These are phyloP conservation scores for Heliamphora pulchella DNA, from an alignment of 179 eudicot genomes.

Conservation along the genomic window DNA sequence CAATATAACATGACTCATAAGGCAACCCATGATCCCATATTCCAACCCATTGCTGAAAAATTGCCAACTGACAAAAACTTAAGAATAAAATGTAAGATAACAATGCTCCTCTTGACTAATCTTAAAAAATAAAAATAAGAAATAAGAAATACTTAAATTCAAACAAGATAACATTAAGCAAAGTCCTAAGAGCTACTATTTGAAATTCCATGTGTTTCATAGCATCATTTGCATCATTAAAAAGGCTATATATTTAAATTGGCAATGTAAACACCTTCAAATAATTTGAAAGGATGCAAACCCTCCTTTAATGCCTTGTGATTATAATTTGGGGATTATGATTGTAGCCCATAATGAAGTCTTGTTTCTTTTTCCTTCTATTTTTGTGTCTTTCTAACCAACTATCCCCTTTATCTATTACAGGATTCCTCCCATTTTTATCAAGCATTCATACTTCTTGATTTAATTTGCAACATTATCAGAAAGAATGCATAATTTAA, in stretches of 20 bases:
- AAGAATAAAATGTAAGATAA: background rate
- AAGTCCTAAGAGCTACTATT: background rate
- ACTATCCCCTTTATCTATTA: background rate
- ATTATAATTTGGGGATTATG: background rate
- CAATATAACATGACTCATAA: background rate
- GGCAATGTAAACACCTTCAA: background rate
- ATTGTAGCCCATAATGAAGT: background rate
- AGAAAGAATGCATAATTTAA: background rate
- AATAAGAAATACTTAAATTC: no score
- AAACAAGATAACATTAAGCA: no score
- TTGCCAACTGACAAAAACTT: background rate
- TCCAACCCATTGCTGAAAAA: no score
- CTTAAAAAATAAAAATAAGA: no score
- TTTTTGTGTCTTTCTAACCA: background rate
- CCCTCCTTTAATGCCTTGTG: background rate
- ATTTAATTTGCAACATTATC: background rate
- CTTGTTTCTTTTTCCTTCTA: conserved; percentile 3
- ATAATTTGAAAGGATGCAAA: background rate
- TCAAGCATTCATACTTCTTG: background rate
- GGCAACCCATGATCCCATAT: background rate
- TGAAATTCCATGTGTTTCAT: background rate
- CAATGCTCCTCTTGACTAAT: no score
- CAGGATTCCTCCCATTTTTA: background rate
- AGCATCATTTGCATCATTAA: background rate
- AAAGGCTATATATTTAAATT: no score